Percentiles rank a stretch among this genome's conserved stretches.
These are phyloP conservation scores for Aspergillus versicolor DNA, from an alignment of 2,329 filamentous ascomycete genomes.

Conservation along the genomic window DNA sequence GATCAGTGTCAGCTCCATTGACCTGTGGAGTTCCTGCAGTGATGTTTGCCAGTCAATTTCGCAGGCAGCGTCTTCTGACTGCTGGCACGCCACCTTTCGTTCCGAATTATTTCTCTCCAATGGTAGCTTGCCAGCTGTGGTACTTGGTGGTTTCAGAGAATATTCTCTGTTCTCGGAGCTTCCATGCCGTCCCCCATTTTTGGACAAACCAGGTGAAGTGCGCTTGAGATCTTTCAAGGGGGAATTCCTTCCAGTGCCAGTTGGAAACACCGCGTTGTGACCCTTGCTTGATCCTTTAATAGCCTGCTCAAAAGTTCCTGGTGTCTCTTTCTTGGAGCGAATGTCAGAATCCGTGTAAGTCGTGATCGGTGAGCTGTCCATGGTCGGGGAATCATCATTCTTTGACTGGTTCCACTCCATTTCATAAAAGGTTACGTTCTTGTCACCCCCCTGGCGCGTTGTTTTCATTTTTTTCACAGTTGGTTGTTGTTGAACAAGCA, in stretches of 20 bases:
- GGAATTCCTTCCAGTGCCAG: neutral
- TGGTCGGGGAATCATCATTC: neutral
- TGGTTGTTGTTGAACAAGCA: neutral
- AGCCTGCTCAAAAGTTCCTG: neutral
- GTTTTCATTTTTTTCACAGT: neutral
- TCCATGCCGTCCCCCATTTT: neutral
- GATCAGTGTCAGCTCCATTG: conserved; percentile 25
- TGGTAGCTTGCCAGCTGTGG: neutral
- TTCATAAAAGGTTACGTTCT: neutral
- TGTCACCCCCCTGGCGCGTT: neutral
- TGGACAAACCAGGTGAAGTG: neutral
- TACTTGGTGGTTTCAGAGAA: neutral
- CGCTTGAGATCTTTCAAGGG: neutral
- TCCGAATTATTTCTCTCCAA: neutral
- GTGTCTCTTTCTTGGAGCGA: neutral
- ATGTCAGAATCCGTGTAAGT: neutral
- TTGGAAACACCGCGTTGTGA: neutral
- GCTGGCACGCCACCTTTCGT: neutral
- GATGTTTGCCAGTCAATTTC: conserved; percentile 5
- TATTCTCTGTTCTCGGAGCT: neutral
- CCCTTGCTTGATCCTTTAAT: neutral
- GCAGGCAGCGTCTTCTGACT: neutral
- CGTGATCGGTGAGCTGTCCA: neutral
- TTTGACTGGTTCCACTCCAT: neutral
- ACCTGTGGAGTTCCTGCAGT: conserved; percentile 13